These are phyloP conservation scores for Helicostylum pulchrum DNA, from an alignment of 192 early-diverging fungal species.

Conservation along the genomic window DNA sequence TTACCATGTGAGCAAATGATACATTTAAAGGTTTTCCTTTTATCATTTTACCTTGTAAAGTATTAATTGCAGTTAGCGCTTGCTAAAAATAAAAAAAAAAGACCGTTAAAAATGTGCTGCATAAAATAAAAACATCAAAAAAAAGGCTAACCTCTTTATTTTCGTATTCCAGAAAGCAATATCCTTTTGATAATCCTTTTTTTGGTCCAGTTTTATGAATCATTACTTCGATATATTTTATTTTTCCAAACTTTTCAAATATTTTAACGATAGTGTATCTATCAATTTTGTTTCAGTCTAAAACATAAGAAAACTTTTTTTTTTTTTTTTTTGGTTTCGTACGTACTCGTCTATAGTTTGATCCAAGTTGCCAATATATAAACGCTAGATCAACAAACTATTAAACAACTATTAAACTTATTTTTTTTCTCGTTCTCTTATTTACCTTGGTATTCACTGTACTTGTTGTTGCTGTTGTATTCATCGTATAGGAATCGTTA, in stretches of 20 bases:
- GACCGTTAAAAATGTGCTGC: background rate
- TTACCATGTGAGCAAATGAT: slow-evolving; percentile 57
- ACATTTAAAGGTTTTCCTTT: slow-evolving; percentile 57
- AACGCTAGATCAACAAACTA: slow-evolving; percentile 30
- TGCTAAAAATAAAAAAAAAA: slow-evolving; percentile 30
- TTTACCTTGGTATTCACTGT: slow-evolving; percentile 16
- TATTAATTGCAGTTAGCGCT: slow-evolving; percentile 52
- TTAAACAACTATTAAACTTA: background rate
- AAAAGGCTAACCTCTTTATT: slow-evolving; percentile 35
- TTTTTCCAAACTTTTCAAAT: slow-evolving; percentile 64
- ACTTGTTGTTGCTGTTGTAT: background rate
- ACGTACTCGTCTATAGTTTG: slow-evolving; percentile 60
- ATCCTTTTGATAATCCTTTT: slow-evolving; percentile 65
- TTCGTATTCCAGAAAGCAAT: slow-evolving; percentile 67
- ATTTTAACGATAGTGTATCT: slow-evolving; percentile 65
- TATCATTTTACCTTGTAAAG: slow-evolving; percentile 52
- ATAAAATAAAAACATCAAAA: background rate
- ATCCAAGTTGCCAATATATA: slow-evolving; percentile 72
- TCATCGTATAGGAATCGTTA: background rate
- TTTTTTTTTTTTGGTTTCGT: background rate
- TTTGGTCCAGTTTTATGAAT: slow-evolving; percentile 64
- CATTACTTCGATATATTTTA: slow-evolving; percentile 62
- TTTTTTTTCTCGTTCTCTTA: background rate
- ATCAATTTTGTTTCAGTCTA: background rate
- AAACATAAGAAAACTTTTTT: background rate